Evolutionary conservation across 2,329 filamentous ascomycete species (phyloP), one percentile per base, ranked within the genome.

Genomic region (Aspergillus brasiliensis): DNA sequence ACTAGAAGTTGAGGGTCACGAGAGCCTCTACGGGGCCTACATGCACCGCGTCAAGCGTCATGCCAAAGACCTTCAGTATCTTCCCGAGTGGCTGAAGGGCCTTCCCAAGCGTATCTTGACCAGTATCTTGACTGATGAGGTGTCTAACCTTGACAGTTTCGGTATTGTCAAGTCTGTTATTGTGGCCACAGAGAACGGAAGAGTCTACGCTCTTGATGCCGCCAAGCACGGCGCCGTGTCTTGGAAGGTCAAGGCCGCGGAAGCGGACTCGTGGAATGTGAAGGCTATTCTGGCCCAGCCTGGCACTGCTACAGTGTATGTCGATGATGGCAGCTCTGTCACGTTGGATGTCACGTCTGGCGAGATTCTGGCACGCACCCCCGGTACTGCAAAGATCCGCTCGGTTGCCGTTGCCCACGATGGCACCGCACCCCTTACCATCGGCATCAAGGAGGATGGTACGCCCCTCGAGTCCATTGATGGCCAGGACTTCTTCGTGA

Each of bases 151-250:
- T 17, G 71, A 75, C 49, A 86, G 83, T 40, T 98, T 98, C 74
- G 94, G 94, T 4, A 94, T 97, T 77, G 89, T 91, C 74, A 96
- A 97, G 77, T 80, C 94, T 31, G 85, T 93, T 5, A 82, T 97
- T 59, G 81, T 97, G 53, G 92, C 89, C 5, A 97, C 93, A 2
- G 83, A 86, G 57, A 88, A 87, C 58, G 93, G 93, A 13, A 88
- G 90, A 65, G 78, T 98, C 17, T 90, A 93, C 65, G 91, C 89
- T 3, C 80, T 99, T 19, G 88, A 97, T 74, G 86, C 88, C 34
- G 91, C 88, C 23, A 88, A 88, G 60, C 83, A 89, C 11, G 92
- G 92, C 3, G 83, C 83, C 37, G 80, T 97, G 8, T 77, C 91
- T 17, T 98, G 95, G 95, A 89, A 86, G 48, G 81, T 84, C 49